Conservation (phyloP, 139 green algal species). For the Tetratostichococcus sp. region DNA sequence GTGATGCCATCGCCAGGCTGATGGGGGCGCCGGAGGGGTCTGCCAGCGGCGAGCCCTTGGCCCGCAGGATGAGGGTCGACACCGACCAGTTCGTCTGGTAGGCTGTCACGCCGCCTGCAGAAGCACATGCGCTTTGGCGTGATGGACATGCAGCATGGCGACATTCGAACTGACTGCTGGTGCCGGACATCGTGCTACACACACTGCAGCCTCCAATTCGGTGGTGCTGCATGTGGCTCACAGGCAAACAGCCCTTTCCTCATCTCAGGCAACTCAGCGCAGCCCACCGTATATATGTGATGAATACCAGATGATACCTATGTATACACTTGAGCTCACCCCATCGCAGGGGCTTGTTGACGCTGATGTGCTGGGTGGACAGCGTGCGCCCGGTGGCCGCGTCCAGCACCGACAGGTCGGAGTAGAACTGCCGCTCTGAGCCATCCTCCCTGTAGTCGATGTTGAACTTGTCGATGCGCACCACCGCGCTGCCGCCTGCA, state of each 20-base stretch:
- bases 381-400: slow-evolving; percentile 30
- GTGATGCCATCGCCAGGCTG: slow-evolving; percentile 78
- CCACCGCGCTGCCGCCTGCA: slow-evolving; percentile 28
- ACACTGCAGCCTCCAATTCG: too few relatives aligned
- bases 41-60: slow-evolving; percentile 17
- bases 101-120: slow-evolving; percentile 35
- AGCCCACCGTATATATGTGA: too few relatives aligned
- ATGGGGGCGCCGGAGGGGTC: slow-evolving; percentile 34
- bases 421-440: slow-evolving; percentile 87
- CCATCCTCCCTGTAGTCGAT: slow-evolving; percentile 91
- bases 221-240: too few relatives aligned
- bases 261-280: too few relatives aligned
- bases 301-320: too few relatives aligned
- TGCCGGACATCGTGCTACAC: too few relatives aligned
- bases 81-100: slow-evolving; percentile 95
- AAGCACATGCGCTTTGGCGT: not conserved
- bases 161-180: too few relatives aligned
- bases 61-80: slow-evolving; percentile 63
- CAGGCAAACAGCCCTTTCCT: too few relatives aligned
- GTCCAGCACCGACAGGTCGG: slow-evolving; percentile 65
- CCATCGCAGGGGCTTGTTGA: slow-evolving; percentile 92
- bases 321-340: too few relatives aligned
- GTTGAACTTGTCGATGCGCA: slow-evolving; percentile 88
- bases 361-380: slow-evolving; percentile 72
- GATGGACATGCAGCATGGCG: too few relatives aligned